These are phyloP conservation scores for Stachybotrys elegans DNA, from an alignment of 2,329 filamentous ascomycete species.

Conservation along the genomic window DNA sequence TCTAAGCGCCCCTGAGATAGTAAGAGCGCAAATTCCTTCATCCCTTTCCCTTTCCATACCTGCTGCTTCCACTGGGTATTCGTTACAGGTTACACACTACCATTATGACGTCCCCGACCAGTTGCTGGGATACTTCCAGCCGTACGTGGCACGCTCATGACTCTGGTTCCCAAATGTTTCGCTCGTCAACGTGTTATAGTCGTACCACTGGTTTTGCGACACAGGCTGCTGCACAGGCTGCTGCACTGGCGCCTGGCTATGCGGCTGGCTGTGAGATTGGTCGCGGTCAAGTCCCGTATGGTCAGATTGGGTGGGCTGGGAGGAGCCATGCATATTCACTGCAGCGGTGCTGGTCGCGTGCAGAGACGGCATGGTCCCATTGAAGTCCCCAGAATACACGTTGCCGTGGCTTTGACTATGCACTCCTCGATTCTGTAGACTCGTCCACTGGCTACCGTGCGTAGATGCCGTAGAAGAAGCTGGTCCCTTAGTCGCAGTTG, in stretches of 20 bases:
- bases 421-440: background rate
- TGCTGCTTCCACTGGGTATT: no score
- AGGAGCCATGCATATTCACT: no score
- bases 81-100: no score
- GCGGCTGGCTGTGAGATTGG: no score
- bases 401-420: background rate
- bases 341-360: background rate
- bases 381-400: background rate
- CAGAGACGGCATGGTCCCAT: background rate
- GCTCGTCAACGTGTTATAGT: slow-evolving; percentile 16
- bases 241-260: no score
- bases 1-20: no score
- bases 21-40: no score
- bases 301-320: no score
- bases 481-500: background rate
- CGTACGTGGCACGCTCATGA: background rate
- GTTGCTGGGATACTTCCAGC: background rate
- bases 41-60: no score
- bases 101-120: slow-evolving; percentile 1
- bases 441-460: background rate
- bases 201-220: slow-evolving; percentile 18
- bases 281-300: no score
- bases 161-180: background rate
- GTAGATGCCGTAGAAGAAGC: background rate
- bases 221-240: no score